Conservation (phyloP, 192 early-diverging fungal species). For the Podila epicladia region DNA sequence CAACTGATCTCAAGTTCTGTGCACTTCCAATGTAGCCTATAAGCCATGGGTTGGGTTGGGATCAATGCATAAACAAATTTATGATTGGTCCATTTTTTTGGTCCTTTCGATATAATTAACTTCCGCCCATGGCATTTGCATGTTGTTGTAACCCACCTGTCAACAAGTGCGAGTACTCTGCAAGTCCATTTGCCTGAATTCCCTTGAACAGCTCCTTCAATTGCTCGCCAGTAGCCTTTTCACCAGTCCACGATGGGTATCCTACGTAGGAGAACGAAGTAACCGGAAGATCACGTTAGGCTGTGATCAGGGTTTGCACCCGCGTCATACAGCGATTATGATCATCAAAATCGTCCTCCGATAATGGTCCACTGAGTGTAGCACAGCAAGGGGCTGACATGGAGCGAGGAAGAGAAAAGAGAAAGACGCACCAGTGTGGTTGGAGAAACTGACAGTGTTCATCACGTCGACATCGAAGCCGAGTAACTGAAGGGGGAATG, state of each 20-base stretch:
- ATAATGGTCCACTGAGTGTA: neutral
- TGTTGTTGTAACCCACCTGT: slow-evolving; percentile 60
- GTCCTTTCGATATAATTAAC: too few species aligned
- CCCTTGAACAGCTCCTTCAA: slow-evolving; percentile 78
- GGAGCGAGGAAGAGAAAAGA: too few species aligned
- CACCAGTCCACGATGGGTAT: slow-evolving; percentile 80
- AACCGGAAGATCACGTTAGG: neutral
- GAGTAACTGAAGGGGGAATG: slow-evolving; percentile 90
- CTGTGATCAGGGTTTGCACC: too few species aligned
- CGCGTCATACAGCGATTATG: too few species aligned
- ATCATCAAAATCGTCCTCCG: neutral
- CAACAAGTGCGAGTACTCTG: slow-evolving; percentile 84
- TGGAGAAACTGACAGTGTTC: slow-evolving; percentile 95
- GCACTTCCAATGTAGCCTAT: slow-evolving; percentile 86
- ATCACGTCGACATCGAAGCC: slow-evolving; percentile 93
- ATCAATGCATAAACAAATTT: neutral
- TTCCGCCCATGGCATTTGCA: too few species aligned
- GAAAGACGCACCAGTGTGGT: slow-evolving; percentile 78
- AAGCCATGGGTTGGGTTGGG: neutral
- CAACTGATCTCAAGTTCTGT: slow-evolving; percentile 67
- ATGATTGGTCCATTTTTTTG: neutral
- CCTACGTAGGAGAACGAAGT: slow-evolving; percentile 47
- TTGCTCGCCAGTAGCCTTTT: slow-evolving; percentile 68
- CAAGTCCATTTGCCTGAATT: slow-evolving; percentile 76
- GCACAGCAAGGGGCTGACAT: neutral